Conservation (phyloP, 2,329 filamentous ascomycete species). For the Pestalotiopsis sp. region DNA sequence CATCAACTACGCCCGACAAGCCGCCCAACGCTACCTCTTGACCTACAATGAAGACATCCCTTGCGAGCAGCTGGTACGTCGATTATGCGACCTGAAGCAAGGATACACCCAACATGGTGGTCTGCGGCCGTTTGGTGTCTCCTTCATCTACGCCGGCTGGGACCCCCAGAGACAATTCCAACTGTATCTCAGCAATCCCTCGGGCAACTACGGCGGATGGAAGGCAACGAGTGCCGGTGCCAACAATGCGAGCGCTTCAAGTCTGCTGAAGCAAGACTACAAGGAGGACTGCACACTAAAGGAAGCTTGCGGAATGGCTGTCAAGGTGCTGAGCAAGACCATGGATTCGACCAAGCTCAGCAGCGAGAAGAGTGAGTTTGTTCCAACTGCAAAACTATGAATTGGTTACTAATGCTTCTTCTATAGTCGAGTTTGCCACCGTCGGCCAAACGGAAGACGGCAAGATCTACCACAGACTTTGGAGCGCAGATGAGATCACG, state of each 20-base stretch:
- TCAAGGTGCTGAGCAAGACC: slow-evolving; percentile 99
- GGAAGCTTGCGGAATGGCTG: slow-evolving; percentile 95
- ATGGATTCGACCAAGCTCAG: slow-evolving; percentile 99
- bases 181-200: slow-evolving; percentile 98
- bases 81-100: slow-evolving; percentile 97
- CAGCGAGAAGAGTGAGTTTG: slow-evolving; percentile 91
- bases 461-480: slow-evolving; percentile 97
- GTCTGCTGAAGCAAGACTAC: slow-evolving; percentile 97
- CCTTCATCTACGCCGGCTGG: slow-evolving; percentile 99
- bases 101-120: slow-evolving; percentile 99
- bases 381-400: not conserved
- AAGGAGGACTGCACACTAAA: slow-evolving; percentile 97
- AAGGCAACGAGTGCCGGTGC: slow-evolving; percentile 97
- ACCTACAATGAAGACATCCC: slow-evolving; percentile 99
- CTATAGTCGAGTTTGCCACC: slow-evolving; percentile 91
- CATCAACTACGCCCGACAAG: slow-evolving; percentile 98
- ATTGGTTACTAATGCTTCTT: slow-evolving; percentile 24
- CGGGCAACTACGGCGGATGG: slow-evolving; percentile 98
- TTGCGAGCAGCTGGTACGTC: slow-evolving; percentile 96
- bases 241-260: slow-evolving; percentile 97
- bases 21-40: slow-evolving; percentile 94
- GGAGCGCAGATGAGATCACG: slow-evolving; percentile 96
- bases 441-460: slow-evolving; percentile 94
- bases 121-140: slow-evolving; percentile 96
- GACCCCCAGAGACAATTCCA: slow-evolving; percentile 96